Conservation (phyloP, 148 eudicot species). For the Hydrangea macrophylla region DNA sequence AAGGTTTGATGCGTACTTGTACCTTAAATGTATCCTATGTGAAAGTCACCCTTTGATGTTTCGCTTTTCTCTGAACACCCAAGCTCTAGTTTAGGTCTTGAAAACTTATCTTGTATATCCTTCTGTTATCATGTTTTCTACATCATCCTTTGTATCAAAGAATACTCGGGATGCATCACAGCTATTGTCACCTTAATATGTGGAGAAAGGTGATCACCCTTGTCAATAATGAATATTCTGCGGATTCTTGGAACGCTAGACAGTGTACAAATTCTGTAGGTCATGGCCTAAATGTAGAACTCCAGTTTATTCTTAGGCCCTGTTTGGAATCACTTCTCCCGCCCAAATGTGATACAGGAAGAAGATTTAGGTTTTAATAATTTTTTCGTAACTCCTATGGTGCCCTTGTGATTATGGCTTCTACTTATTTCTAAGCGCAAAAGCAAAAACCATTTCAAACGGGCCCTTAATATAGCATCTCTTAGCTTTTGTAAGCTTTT, state of each 20-base stretch:
- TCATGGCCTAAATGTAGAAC: neutral
- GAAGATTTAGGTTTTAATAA: too few relatives aligned
- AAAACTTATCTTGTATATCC: neutral
- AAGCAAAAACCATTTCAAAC: too few relatives aligned
- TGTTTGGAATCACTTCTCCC: too few relatives aligned
- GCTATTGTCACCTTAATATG: neutral
- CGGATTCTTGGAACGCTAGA: neutral
- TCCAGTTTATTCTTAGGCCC: too few relatives aligned
- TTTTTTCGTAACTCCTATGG: too few relatives aligned
- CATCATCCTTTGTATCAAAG: neutral
- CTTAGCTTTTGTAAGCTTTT: neutral
- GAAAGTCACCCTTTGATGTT: neutral
- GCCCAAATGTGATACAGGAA: too few relatives aligned
- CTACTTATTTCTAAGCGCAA: too few relatives aligned
- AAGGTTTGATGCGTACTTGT: slow-evolving; percentile 44
- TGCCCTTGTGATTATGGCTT: too few relatives aligned
- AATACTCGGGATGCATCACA: neutral
- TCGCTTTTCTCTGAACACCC: neutral
- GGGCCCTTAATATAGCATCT: neutral
- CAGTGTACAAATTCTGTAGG: neutral
- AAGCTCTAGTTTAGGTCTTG: neutral
- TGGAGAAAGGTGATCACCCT: too few relatives aligned
- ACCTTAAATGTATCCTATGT: neutral
- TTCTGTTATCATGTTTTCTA: neutral
- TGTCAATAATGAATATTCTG: too few relatives aligned